A percentile compares a stretch with the other conserved stretches of the same genome.
Evolutionary conservation across 2,329 filamentous ascomycete species (phyloP).

Genomic region (Diplodia corticola): DNA sequence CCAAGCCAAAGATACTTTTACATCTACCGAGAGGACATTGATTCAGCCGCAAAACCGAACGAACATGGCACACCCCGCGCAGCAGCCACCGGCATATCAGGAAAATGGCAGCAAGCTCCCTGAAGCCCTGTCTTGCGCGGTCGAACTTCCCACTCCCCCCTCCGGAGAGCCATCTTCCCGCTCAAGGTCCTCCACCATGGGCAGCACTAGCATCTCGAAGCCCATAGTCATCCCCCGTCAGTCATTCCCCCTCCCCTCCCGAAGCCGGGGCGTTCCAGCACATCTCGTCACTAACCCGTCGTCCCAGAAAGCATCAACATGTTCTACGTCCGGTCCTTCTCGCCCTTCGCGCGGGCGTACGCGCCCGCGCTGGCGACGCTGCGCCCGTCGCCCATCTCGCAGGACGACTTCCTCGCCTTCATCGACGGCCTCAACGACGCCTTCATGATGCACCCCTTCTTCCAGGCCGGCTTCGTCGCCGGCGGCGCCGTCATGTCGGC

Average conservation of each 20-base stretch:
- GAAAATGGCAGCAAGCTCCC: not conserved
- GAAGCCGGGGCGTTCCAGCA: no score
- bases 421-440: slow-evolving; percentile 33
- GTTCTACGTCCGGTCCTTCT: slow-evolving; percentile 22
- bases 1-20: not conserved
- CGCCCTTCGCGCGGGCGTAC: slow-evolving; percentile 9
- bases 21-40: not conserved
- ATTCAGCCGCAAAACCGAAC: not conserved
- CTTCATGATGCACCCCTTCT: slow-evolving; percentile 31
- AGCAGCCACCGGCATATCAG: slow-evolving; percentile 9
- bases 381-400: slow-evolving; percentile 21
- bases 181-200: slow-evolving; percentile 4
- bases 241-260: not conserved
- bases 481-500: slow-evolving; percentile 28
- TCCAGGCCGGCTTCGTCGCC: slow-evolving; percentile 28
- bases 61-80: not conserved
- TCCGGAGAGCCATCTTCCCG: not conserved
- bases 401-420: slow-evolving; percentile 31
- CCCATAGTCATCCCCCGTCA: slow-evolving; percentile 20
- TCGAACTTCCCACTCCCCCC: not conserved
- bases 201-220: not conserved
- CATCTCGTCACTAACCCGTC: not conserved
- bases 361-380: slow-evolving; percentile 4
- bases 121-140: not conserved
- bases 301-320: slow-evolving; percentile 17